These are phyloP conservation scores for Talaromyces atroroseus DNA, from an alignment of 2,329 filamentous ascomycete species.

Conservation along the genomic window DNA sequence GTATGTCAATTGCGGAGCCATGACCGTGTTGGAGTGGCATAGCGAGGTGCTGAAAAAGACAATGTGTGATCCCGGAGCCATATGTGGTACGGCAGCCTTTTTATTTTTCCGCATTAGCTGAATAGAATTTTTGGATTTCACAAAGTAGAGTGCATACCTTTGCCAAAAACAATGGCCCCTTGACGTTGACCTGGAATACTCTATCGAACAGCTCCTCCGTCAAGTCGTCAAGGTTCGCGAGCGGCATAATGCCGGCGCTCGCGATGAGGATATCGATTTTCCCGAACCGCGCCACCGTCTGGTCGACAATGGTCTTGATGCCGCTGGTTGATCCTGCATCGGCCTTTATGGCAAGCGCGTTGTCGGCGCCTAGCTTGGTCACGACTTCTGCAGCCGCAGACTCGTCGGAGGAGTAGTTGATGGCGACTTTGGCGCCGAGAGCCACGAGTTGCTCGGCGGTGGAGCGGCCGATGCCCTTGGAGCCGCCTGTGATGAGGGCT, in stretches of 20 bases:
- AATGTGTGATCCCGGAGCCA: constrained; percentile 46
- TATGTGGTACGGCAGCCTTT: constrained; percentile 49
- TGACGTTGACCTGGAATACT: constrained; percentile 51
- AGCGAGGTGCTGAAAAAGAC: constrained; percentile 48
- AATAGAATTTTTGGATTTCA: not conserved
- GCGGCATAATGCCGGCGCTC: constrained; percentile 50
- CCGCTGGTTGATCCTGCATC: constrained; percentile 46
- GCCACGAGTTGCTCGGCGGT: constrained; percentile 33
- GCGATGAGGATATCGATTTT: constrained; percentile 56
- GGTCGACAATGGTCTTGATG: constrained; percentile 46
- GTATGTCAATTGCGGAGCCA: constrained; percentile 49
- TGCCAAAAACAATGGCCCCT: constrained; percentile 52
- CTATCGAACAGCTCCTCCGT: constrained; percentile 50
- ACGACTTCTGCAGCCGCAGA: constrained; percentile 52
- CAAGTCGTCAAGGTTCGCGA: constrained; percentile 46
- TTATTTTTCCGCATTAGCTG: not conserved
- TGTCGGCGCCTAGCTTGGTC: constrained; percentile 39
- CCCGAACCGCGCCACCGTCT: constrained; percentile 47
- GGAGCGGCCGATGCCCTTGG: constrained; percentile 38
- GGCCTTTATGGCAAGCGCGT: constrained; percentile 52
- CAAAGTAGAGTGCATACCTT: not conserved
- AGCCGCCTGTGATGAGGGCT: constrained; percentile 37
- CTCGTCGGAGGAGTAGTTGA: constrained; percentile 55
- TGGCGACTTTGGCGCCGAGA: constrained; percentile 41
- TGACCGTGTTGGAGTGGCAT: constrained; percentile 35